A percentile compares a stretch with the other conserved stretches of the same genome.
Conservation (phyloP, 2,329 filamentous ascomycete species). For the Colletotrichum brevisporum region DNA sequence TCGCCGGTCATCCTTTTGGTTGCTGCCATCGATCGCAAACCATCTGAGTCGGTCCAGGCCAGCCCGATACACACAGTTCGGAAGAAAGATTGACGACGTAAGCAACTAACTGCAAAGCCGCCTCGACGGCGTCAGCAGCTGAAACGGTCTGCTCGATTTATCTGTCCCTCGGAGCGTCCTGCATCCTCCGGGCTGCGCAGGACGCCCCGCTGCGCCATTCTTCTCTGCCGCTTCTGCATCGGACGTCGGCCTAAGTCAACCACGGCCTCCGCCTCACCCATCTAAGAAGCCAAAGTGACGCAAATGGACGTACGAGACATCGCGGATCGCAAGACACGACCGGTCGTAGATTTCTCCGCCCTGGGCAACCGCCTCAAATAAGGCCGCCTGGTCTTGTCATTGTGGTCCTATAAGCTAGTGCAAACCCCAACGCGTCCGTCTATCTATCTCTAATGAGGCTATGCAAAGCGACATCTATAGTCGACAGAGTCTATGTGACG, state of each 20-base stretch:
- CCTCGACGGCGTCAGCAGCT: constrained; percentile 4
- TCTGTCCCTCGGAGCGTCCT: neutral
- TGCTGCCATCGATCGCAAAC: neutral
- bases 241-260: neutral
- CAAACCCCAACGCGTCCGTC: constrained; percentile 1
- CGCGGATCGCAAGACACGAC: neutral
- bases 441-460: constrained; percentile 3
- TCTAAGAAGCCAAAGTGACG: neutral
- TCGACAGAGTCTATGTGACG: neutral
- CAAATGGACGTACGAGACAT: neutral
- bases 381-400: constrained; percentile 3
- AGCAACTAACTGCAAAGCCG: neutral
- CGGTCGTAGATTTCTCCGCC: neutral
- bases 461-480: neutral
- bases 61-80: too few species aligned
- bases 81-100: neutral
- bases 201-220: constrained; percentile 13
- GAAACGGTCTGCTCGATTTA: constrained; percentile 10
- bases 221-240: neutral
- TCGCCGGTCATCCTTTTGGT: constrained; percentile 1
- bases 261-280: neutral
- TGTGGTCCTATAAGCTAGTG: constrained; percentile 10
- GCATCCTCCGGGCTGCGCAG: neutral
- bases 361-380: neutral
- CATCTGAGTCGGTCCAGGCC: neutral